Evolutionary conservation across 2,329 filamentous ascomycete genomes (phyloP).

Genomic region (Acrocalymma vagum): DNA sequence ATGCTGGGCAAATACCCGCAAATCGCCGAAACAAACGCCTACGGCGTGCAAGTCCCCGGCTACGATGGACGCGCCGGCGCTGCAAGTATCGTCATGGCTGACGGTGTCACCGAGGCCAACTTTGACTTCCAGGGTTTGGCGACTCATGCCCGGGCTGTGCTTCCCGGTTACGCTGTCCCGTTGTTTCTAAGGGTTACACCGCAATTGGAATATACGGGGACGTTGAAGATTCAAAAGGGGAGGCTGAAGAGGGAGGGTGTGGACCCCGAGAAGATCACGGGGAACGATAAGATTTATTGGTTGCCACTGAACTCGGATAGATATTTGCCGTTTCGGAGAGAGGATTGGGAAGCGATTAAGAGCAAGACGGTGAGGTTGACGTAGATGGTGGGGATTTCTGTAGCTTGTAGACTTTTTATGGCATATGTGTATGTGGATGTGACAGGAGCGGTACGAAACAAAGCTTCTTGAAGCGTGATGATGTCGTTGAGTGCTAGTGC

Average conservation of each 20-base stretch:
- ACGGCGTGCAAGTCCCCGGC: conserved; percentile 54
- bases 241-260: conserved; percentile 53
- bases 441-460: no score
- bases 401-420: neutral
- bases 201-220: conserved; percentile 55
- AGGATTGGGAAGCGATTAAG: conserved; percentile 47
- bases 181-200: conserved; percentile 52
- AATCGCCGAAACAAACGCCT: conserved; percentile 54
- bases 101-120: conserved; percentile 36
- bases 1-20: conserved; percentile 50
- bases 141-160: conserved; percentile 45
- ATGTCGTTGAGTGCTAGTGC: no score
- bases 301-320: conserved; percentile 39
- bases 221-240: conserved; percentile 56
- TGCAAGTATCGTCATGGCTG: conserved; percentile 50
- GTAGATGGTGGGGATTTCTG: conserved; percentile 3
- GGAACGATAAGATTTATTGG: conserved; percentile 52
- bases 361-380: conserved; percentile 35
- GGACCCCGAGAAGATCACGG: conserved; percentile 50
- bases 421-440: no score
- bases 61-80: conserved; percentile 56
- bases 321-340: conserved; percentile 50
- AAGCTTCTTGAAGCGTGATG: no score
- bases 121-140: conserved; percentile 47
- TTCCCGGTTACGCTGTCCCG: conserved; percentile 58